Percentiles rank a stretch among this genome's conserved stretches.
These are phyloP conservation scores for Coniella lustricola DNA, from an alignment of 2,329 filamentous ascomycete genomes.

Conservation along the genomic window DNA sequence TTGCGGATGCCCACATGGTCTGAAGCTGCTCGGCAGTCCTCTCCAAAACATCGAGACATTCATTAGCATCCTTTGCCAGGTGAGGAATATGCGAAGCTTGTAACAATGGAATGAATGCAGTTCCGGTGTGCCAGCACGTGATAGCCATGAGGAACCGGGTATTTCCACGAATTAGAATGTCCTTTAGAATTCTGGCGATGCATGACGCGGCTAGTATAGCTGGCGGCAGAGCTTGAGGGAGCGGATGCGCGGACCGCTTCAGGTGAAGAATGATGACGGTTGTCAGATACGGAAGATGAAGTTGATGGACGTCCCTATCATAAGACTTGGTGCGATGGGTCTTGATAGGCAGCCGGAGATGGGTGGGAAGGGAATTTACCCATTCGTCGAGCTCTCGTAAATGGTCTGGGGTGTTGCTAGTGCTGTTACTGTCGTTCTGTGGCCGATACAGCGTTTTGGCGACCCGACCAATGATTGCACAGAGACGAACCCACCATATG, in stretches of 20 bases:
- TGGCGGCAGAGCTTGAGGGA: conserved; percentile 30
- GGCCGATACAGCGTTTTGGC: conserved; percentile 23
- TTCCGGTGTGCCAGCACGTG: conserved; percentile 35
- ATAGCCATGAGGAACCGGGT: conserved; percentile 35
- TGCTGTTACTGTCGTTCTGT: not conserved
- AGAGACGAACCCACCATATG: conserved; percentile 35
- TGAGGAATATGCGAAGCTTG: conserved; percentile 29
- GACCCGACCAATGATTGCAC: conserved; percentile 32
- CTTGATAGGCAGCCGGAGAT: conserved; percentile 27
- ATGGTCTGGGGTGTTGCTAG: not conserved
- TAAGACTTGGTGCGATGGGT: conserved; percentile 25
- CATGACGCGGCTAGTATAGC: conserved; percentile 33
- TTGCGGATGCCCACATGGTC: conserved; percentile 30
- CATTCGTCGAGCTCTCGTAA: conserved; percentile 28
- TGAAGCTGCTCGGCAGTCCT: conserved; percentile 27
- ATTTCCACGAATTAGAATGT: conserved; percentile 31
- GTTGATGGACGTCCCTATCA: conserved; percentile 31
- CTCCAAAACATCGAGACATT: conserved; percentile 27
- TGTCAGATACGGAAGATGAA: conserved; percentile 35
- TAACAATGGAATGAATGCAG: conserved; percentile 33
- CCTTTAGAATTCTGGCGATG: conserved; percentile 30
- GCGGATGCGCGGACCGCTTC: conserved; percentile 27
- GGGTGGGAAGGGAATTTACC: conserved; percentile 27
- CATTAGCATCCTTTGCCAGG: conserved; percentile 25
- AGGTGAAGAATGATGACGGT: conserved; percentile 34